Evolutionary conservation across 2,329 filamentous ascomycete species (phyloP), one percentile per base, ranked within the genome.

Genomic region (Venturiaceae sp.): DNA sequence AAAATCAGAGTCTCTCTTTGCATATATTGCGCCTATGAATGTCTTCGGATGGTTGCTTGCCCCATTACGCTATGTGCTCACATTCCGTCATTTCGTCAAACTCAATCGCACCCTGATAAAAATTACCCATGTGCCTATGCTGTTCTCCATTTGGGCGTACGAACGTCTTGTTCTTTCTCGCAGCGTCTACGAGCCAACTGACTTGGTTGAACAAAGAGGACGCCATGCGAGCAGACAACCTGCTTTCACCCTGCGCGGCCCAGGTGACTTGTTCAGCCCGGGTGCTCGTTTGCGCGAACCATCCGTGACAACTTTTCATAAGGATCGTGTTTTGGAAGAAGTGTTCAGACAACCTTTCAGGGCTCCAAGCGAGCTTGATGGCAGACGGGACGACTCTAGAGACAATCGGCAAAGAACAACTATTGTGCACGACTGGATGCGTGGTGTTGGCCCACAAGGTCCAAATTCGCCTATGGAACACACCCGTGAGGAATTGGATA

Each of bases 1-100:
- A 63, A 97, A 96, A 72, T 96, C 94, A n/a, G 92, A 97, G 69
- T 88, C 91, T 0, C 77, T 96, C 0, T 97, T 97, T 76, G 95
- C 90, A 3, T 96, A 96, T 69, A 83, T 96, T 61, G 88, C 92
- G 1, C 92, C 92, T 0, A 87, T 88, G 14, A 97, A 97, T 68
- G 87, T 96, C 32, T 81, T 96, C 62, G 92, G 90, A 1, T 97
- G 92, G 92, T 69, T 92, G 0, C 77, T 96, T 30, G 91, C 91
- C 66, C 92, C 92, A 0, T 71, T 95, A 47, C 83, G 92, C 62
- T 95, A 87, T 68, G 76, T 84, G 65, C 84, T 96, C 75, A 84
- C 91, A 0, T 85, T 96, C 64, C 83, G 83, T 41, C 82, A 85
- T 53, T 97, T 94, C 66, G 86, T 97, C 63, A 86, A 84, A 67